Base-by-base conservation (phyloP, 176 grass and related monocot species). In the Triticum monococcum region DNA sequence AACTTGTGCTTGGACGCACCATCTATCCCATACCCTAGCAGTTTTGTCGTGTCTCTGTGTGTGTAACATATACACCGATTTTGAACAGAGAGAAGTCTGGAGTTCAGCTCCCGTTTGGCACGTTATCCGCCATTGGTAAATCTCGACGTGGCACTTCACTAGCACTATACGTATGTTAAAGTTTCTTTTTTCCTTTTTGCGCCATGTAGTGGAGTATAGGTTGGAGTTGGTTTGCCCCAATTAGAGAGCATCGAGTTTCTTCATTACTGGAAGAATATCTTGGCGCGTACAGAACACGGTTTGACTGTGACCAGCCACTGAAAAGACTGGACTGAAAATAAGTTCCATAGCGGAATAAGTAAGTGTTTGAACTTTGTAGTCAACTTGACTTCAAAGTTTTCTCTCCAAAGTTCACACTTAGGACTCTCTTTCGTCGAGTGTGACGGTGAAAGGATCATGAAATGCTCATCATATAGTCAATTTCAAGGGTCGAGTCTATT, bases 351-450 rank as follows among this genome's bases (percentile, higher is more conserved):
- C 2, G 24, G 11, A 17, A 9, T 56, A n/a, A 25, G 31, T 16
- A 23, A 4, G 8, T 1, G 0, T 38, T 22, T 73, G 43, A 37
- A 66, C 8, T 66, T 46, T 24, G 5, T 54, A 33, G 57, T 85
- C 61, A 13, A 68, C 61, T 78, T 85, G 61, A 57, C 72, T 18
- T 77, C 12, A 13, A 85, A 78, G 57, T 22, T 78, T 56, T 85
- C 1, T 12, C 28, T 75, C 17, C 56, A 22, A 18, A 22, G 18
- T 75, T 66, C 74, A 28, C 62, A 26, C 31, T 38, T 5, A 9
- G 45, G 5, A 54, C 45, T 4, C 64, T 16, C 63, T n/a, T 24
- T 70, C 64, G 24, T 66, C 64, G 10, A 70, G 65, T 36, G 12
- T 70, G 52, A 82, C 43, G 20, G 6, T 43, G 25, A 56, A 69